Evolutionary conservation across 345 rosid genomes (phyloP), one percentile per base, ranked within the genome.

Genomic region (Iberis pinnata): DNA sequence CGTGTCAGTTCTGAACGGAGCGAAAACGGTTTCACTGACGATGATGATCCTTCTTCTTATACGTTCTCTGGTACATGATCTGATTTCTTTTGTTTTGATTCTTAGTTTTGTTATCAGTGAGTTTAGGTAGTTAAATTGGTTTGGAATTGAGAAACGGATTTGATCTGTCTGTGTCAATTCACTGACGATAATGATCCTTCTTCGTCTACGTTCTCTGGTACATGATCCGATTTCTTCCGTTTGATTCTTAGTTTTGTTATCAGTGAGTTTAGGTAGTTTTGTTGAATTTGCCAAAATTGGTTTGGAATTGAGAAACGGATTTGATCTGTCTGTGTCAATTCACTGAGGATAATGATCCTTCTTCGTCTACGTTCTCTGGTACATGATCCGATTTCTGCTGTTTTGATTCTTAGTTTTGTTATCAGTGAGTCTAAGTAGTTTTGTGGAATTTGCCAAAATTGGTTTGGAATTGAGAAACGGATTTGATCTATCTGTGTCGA

Each of bases 351-450:
- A 74, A 69, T 20, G 66, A 73, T 49, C 69, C 75, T 22, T 60
- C 63, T 41, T 54, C 65, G 22, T 55, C 60, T 55, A 26, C 75
- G 7, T 53, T 67, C 61, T 63, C 83, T 49, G 83, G 92, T 77
- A 60, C 52, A 37, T 25, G 4, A 47, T 14, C 17, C 24, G 8
- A 22, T 38, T 20, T 18, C 29, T 20, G 0, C 18, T 43, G 2
- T 35, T 43, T 2, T 29, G 25, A 36, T 36, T 13, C 9, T 11
- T 20, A n/a, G 4, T 16, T 22, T 11, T 11, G 4, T 35, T 2
- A n/a, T 1, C 37, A 9, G 12, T 32, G 35, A 31, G 35, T 11
- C 11, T 11, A n/a, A n/a, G n/a, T n/a, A n/a, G n/a, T 5, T 2
- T n/a, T n/a, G n/a, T n/a, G n/a, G n/a, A n/a, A n/a, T n/a, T n/a